These are phyloP conservation scores for Teunomyces tritomae DNA, from an alignment of 805 yeast species.

Conservation along the genomic window DNA sequence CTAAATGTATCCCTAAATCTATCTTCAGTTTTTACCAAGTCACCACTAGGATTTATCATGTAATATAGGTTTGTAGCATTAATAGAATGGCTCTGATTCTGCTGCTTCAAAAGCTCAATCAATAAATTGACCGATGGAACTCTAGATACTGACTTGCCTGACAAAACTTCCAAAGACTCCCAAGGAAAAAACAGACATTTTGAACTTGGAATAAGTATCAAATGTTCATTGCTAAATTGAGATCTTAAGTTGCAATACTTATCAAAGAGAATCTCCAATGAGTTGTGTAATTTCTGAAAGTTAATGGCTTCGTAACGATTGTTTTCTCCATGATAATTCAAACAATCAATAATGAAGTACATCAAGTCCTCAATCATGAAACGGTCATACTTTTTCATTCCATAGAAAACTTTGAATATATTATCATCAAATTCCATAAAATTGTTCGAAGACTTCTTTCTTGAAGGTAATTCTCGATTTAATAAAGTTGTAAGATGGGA, in stretches of 20 bases:
- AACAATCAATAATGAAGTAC: constrained; percentile 57
- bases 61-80: constrained; percentile 35
- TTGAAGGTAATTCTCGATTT: constrained; percentile 11
- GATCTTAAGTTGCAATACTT: constrained; percentile 14
- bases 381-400: constrained; percentile 7
- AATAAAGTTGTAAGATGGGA: constrained; percentile 16
- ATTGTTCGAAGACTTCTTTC: constrained; percentile 1
- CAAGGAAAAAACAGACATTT: constrained; percentile 76
- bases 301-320: constrained; percentile 67
- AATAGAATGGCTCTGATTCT: constrained; percentile 1
- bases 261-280: constrained; percentile 47
- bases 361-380: constrained; percentile 61
- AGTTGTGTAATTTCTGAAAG: constrained; percentile 51
- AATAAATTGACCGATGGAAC: constrained; percentile 62
- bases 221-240: constrained; percentile 40
- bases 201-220: constrained; percentile 68
- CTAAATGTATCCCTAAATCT: constrained; percentile 48
- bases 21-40: constrained; percentile 64
- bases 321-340: constrained; percentile 61
- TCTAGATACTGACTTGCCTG: constrained; percentile 60
- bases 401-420: constrained; percentile 19
- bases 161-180: constrained; percentile 72
- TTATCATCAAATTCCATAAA: constrained; percentile 17
- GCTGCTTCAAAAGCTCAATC: constrained; percentile 28
- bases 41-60: constrained; percentile 81